A percentile compares a stretch with the other conserved stretches of the same genome.
Conservation (phyloP, 108 stramenopile genomes). For the Cyclotella atomus region DNA sequence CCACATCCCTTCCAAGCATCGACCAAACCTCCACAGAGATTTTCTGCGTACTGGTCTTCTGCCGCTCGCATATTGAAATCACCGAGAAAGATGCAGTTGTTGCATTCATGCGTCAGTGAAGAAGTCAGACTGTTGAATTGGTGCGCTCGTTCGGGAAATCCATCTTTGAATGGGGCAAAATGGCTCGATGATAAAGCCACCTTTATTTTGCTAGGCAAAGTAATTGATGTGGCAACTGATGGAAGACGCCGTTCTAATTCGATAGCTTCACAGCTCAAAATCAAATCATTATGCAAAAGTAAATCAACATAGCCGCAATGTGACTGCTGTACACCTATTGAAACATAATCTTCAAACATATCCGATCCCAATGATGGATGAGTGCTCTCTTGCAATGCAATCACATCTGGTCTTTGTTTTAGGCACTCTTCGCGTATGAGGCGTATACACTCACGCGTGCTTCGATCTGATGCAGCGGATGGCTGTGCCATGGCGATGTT, state of each 20-base stretch:
- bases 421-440: constrained; percentile 36
- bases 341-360: constrained; percentile 33
- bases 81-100: constrained; percentile 38
- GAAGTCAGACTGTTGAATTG: constrained; percentile 29
- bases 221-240: constrained; percentile 32
- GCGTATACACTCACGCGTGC: constrained; percentile 15
- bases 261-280: background rate
- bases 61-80: constrained; percentile 44
- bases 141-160: constrained; percentile 1
- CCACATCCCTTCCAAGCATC: constrained; percentile 47
- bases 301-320: constrained; percentile 53
- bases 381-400: constrained; percentile 44
- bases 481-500: constrained; percentile 37
- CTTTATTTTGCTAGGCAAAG: constrained; percentile 21
- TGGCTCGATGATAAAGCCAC: constrained; percentile 48
- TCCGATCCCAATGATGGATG: constrained; percentile 23
- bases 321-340: constrained; percentile 21
- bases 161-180: constrained; percentile 34
- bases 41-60: constrained; percentile 30
- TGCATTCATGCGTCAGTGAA: constrained; percentile 10
- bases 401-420: constrained; percentile 18
- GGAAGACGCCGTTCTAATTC: constrained; percentile 13
- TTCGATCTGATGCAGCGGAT: constrained; percentile 19
- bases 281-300: constrained; percentile 23
- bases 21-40: constrained; percentile 16